Base-by-base conservation (phyloP, 176 grass and related monocot species). In the Chloris gayana region DNA sequence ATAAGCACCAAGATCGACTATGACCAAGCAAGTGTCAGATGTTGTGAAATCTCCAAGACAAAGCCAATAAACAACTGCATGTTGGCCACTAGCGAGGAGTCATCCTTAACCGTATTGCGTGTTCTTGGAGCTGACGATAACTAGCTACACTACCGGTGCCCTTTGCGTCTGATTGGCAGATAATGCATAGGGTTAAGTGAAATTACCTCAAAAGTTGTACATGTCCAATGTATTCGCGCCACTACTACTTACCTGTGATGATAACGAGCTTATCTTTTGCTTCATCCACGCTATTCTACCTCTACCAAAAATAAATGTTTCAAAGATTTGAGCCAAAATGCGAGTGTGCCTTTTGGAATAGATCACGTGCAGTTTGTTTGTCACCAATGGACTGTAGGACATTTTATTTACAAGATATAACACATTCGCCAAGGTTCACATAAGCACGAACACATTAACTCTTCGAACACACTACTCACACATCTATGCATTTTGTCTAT, bases 1-100 rank as follows among this genome's bases (percentile, higher is more conserved):
- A 72, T 72, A 50, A 30, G n/a, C 37, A 72, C 42, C 15, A 29
- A n/a, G n/a, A 30, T 39, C 1, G 6, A 39, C 37, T 39, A 39
- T 7, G 66, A 69, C 5, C 42, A 74, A 24, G 34, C 54, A 10
- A 21, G 35, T 14, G 57, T 15, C 37, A 44, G 19, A 62, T 76
- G 53, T 44, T 60, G 73, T 61, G n/a, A n/a, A 45, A 76, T 76
- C 56, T 76, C 37, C 9, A 61, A 7, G 73, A 41, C n/a, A 27
- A 44, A 30, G 15, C 0, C 1, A 50, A 78, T 67, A 49, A 62
- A 66, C 18, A 62, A 31, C 25, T 31, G 14, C 44, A 24, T 5
- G 19, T 72, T 9, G 69, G 24, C 50, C 44, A 29, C 14, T 39
- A 39, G 2, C 37, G 38, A 45, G 5, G 47, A 54, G 50, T 31